Conservation (phyloP, 768 basidiomycete genomes). For the Cyathus striatus region DNA sequence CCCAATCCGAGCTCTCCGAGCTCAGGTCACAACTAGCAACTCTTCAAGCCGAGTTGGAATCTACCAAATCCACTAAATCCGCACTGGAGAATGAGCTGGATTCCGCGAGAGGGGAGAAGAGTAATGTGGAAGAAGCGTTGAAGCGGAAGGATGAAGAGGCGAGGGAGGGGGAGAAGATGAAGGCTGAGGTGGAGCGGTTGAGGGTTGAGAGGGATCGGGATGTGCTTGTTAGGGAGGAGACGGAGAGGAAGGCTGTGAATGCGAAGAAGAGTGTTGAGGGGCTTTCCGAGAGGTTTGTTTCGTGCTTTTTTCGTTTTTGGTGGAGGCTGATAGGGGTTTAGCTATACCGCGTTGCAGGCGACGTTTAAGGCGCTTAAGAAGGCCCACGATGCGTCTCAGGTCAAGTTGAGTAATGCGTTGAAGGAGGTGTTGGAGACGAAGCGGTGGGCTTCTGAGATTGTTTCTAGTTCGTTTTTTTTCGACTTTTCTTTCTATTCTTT, state of each 20-base stretch:
- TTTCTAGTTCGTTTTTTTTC: neutral
- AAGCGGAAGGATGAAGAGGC: neutral
- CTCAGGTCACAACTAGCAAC: neutral
- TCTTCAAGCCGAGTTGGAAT: neutral
- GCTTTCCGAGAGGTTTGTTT: constrained; percentile 5
- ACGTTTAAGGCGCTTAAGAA: constrained; percentile 13
- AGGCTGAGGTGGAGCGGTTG: neutral
- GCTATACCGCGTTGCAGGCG: constrained; percentile 8
- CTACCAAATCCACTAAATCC: neutral
- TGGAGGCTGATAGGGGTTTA: constrained; percentile 3
- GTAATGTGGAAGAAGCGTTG: neutral
- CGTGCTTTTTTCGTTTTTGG: neutral
- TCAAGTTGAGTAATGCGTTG: constrained; percentile 3
- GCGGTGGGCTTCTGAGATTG: constrained; percentile 9
- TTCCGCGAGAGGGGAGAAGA: neutral
- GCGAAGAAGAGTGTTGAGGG: constrained; percentile 7
- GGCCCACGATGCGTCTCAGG: constrained; percentile 7
- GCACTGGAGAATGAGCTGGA: neutral
- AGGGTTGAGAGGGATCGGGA: too few species aligned
- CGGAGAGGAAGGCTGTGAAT: neutral
- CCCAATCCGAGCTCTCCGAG: neutral
- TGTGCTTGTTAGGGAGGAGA: too few species aligned
- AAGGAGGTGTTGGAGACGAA: constrained; percentile 11
- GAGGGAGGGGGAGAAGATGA: neutral
- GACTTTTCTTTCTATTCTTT: constrained; percentile 1